Conservation (phyloP, 1,284 basidiomycete genomes). For the Austroboletus niveus region DNA sequence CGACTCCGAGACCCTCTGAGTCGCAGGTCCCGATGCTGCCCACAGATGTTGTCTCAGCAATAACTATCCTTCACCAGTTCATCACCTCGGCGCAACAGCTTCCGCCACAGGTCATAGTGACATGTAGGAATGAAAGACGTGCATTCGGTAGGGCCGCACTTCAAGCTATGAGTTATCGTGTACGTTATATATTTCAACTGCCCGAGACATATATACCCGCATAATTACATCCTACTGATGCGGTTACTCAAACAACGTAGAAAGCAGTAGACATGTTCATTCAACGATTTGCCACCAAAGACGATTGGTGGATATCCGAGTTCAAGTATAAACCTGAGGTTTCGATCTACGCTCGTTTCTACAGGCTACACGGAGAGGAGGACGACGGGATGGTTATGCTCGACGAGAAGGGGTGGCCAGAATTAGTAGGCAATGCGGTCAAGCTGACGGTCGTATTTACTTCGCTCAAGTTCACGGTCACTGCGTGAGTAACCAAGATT, state of each 20-base stretch:
- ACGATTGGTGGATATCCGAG: slow-evolving; percentile 36
- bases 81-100: slow-evolving; percentile 28
- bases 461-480: slow-evolving; percentile 34
- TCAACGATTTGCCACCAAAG: slow-evolving; percentile 34
- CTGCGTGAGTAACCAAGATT: slow-evolving; percentile 25
- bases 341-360: slow-evolving; percentile 33
- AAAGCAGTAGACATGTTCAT: slow-evolving; percentile 32
- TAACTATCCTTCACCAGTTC: slow-evolving; percentile 29
- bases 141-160: slow-evolving; percentile 30
- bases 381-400: slow-evolving; percentile 32
- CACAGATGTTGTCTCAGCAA: slow-evolving; percentile 28
- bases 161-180: slow-evolving; percentile 34
- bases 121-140: slow-evolving; percentile 30
- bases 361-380: slow-evolving; percentile 31
- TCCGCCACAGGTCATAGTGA: slow-evolving; percentile 33
- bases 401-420: slow-evolving; percentile 33
- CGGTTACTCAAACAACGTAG: slow-evolving; percentile 16
- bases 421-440: slow-evolving; percentile 32
- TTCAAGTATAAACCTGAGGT: slow-evolving; percentile 33
- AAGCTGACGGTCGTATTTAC: slow-evolving; percentile 31
- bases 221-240: background rate
- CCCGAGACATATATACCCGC: background rate
- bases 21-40: slow-evolving; percentile 24
- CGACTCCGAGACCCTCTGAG: slow-evolving; percentile 22
- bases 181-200: slow-evolving; percentile 10